These are phyloP conservation scores for Candida sp. DNA, from an alignment of 1,139 yeast species.

Conservation along the genomic window DNA sequence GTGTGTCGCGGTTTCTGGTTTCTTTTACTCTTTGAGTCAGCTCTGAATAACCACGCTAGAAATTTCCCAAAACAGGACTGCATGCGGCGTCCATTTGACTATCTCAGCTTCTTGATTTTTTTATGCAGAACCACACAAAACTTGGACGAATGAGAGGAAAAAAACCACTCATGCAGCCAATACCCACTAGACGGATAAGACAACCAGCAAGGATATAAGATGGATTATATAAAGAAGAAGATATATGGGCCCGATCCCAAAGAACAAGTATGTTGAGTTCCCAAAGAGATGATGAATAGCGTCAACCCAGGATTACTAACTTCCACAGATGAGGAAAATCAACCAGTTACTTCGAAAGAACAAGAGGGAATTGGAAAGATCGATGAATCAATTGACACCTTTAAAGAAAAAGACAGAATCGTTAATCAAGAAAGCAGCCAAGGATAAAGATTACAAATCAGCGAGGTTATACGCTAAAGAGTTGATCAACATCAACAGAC, in stretches of 20 bases:
- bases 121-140: slow-evolving; percentile 1
- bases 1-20: neutral
- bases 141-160: neutral
- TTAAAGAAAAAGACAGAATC: slow-evolving; percentile 77
- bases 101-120: neutral
- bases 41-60: neutral
- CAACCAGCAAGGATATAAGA: neutral
- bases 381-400: slow-evolving; percentile 67
- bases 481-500: slow-evolving; percentile 73
- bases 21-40: too few species aligned
- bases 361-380: slow-evolving; percentile 79
- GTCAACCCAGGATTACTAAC: slow-evolving; percentile 23
- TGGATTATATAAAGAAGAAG: slow-evolving; percentile 81
- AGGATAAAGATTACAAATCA: slow-evolving; percentile 73
- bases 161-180: neutral
- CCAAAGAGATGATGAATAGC: neutral
- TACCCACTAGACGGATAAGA: slow-evolving; percentile 1
- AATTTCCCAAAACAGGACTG: neutral
- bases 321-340: slow-evolving; percentile 69
- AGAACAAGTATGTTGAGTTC: slow-evolving; percentile 63
- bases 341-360: slow-evolving; percentile 84
- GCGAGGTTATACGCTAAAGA: slow-evolving; percentile 87
- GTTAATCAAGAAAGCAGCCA: slow-evolving; percentile 76
- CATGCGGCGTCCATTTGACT: neutral
- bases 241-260: slow-evolving; percentile 97